A percentile compares a stretch with the other conserved stretches of the same genome.
These are phyloP conservation scores for Penicillium nordicum DNA, from an alignment of 2,329 filamentous ascomycete genomes.

Conservation along the genomic window DNA sequence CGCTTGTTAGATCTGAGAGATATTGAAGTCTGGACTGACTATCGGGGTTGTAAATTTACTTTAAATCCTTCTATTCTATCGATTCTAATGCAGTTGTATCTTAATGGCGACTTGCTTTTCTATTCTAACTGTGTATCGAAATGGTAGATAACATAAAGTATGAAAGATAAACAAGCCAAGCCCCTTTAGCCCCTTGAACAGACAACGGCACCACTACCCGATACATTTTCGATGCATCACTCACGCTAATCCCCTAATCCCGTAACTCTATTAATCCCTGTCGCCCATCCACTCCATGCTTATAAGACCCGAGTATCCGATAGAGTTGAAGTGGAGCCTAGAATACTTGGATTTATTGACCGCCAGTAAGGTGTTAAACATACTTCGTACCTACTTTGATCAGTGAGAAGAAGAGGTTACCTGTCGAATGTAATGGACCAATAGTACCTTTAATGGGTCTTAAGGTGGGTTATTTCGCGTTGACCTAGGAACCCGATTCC, in stretches of 20 bases:
- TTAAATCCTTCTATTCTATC: neutral
- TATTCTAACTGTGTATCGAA: neutral
- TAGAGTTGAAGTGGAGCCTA: too few species aligned
- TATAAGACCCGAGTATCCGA: neutral
- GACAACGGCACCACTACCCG: neutral
- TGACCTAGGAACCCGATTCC: too few species aligned
- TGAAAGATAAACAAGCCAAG: neutral
- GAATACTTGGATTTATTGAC: too few species aligned
- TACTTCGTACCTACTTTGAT: too few species aligned
- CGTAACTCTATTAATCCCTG: neutral
- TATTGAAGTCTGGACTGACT: neutral
- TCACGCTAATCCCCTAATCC: neutral
- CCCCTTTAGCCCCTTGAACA: neutral
- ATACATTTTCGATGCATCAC: constrained; percentile 5
- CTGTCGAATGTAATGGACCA: too few species aligned
- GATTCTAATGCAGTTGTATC: too few species aligned
- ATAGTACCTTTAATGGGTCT: too few species aligned
- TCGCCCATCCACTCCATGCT: neutral
- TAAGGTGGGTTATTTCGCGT: too few species aligned
- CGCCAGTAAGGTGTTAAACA: too few species aligned
- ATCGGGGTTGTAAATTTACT: neutral
- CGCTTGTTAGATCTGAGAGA: neutral
- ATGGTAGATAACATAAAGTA: neutral
- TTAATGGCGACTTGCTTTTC: neutral
- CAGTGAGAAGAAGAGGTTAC: too few species aligned